phyloP scores from a whole-genome alignment of 169 alveolate species.

The Plasmodium reichenowi region DNA sequence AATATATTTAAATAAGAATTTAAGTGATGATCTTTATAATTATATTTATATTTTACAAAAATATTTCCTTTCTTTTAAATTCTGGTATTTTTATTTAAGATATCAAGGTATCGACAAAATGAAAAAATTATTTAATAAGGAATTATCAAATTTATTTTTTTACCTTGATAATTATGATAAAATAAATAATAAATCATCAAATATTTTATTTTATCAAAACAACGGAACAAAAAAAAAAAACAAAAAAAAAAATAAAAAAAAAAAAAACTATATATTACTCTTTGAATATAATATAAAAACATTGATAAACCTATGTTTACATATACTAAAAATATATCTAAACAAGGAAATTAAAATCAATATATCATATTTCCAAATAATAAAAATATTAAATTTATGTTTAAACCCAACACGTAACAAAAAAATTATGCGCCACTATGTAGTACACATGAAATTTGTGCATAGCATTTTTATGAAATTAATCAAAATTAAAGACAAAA shows the following conservation, averaged over 20 bases:
- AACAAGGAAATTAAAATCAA: slow-evolving; percentile 33
- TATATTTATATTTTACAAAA: slow-evolving; percentile 50
- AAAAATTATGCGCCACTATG: slow-evolving; percentile 27
- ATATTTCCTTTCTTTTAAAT: slow-evolving; percentile 48
- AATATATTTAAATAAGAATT: slow-evolving; percentile 2
- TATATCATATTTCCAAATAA: slow-evolving; percentile 14
- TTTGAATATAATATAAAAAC: slow-evolving; percentile 23
- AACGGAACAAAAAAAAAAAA: not conserved
- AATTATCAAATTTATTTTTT: slow-evolving; percentile 20
- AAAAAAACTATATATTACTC: not conserved
- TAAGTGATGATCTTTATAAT: slow-evolving; percentile 60
- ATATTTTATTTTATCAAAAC: not conserved
- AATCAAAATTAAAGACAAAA: not conserved
- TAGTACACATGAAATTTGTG: not conserved
- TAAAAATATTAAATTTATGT: slow-evolving; percentile 41
- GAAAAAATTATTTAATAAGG: slow-evolving; percentile 28
- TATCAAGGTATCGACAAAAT: slow-evolving; percentile 45
- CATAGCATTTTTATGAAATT: slow-evolving; percentile 19
- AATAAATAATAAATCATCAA: slow-evolving; percentile 1
- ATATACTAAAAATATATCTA: slow-evolving; percentile 22
- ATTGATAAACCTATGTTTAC: slow-evolving; percentile 21
- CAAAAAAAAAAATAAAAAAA: not conserved
- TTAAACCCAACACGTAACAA: slow-evolving; percentile 29
- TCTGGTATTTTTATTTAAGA: slow-evolving; percentile 39
- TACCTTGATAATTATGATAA: not conserved